Conservation (phyloP, 257 asterid species). For the Solanum pimpinellifolium region DNA sequence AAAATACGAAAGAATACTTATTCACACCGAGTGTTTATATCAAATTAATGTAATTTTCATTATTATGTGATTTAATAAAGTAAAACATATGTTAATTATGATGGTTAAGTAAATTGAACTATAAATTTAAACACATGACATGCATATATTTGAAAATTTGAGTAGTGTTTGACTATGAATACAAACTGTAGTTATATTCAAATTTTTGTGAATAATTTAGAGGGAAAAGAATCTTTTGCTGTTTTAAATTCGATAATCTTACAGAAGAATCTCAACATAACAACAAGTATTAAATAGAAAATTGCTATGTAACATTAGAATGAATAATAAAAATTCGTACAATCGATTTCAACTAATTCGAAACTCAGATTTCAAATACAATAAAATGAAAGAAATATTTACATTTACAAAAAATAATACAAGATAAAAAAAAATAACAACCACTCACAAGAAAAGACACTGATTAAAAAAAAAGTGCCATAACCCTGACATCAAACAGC, state of each 20-base stretch:
- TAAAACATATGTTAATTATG: too few relatives aligned
- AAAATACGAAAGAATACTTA: too few relatives aligned
- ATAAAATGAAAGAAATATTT: background rate
- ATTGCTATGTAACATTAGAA: background rate
- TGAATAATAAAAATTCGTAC: background rate
- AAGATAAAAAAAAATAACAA: background rate
- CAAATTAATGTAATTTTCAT: rapidly evolving
- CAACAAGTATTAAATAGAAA: background rate
- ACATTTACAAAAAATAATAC: background rate
- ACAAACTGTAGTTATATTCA: too few relatives aligned
- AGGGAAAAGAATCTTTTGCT: background rate
- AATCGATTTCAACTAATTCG: background rate
- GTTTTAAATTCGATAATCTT: rapidly evolving
- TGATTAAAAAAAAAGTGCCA: background rate
- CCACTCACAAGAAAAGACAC: background rate
- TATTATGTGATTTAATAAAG: too few relatives aligned
- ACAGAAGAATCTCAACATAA: rapidly evolving
- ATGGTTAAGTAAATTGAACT: too few relatives aligned
- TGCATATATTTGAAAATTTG: too few relatives aligned
- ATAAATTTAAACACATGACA: too few relatives aligned
- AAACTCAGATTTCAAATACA: background rate
- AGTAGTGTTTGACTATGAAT: background rate
- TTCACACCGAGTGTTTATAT: too few relatives aligned
- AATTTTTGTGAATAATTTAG: background rate
- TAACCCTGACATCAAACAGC: background rate